Conservation (phyloP, 345 rosid genomes). For the Turritis glabra region DNA sequence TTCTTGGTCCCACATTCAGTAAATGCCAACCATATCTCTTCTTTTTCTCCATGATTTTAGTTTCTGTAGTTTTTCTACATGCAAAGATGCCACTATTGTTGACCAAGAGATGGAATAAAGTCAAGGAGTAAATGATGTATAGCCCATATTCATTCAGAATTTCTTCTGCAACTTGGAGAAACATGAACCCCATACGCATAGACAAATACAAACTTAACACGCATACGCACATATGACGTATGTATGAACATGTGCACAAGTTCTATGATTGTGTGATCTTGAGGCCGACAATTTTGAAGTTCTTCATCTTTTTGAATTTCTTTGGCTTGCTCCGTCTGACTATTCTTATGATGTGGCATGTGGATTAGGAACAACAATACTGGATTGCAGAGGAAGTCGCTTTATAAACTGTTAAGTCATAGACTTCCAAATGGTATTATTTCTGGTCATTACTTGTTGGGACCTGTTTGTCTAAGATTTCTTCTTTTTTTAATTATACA, state of each 20-base stretch:
- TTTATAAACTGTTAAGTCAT: too few species aligned
- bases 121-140: neutral
- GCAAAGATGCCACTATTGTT: conserved; percentile 17
- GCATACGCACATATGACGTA: neutral
- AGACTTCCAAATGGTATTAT: conserved; percentile 17
- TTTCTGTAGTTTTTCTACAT: neutral
- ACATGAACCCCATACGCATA: neutral
- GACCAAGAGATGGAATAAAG: conserved; percentile 4
- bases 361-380: conserved; percentile 10
- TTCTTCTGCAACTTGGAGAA: conserved; percentile 5
- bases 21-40: conserved; percentile 13
- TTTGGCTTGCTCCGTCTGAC: conserved; percentile 7
- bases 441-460: neutral
- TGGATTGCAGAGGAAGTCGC: neutral
- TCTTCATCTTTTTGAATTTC: neutral
- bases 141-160: neutral
- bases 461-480: conserved; percentile 4
- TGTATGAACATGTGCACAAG: neutral
- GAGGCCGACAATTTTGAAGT: neutral
- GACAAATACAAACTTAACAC: neutral
- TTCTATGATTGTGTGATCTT: conserved; percentile 6
- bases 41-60: neutral
- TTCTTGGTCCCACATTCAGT: conserved; percentile 25
- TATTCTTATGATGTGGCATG: conserved; percentile 16
- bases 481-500: neutral